Conservation (phyloP, 1,139 yeast species). For the Groenewaldozyma sp. region DNA sequence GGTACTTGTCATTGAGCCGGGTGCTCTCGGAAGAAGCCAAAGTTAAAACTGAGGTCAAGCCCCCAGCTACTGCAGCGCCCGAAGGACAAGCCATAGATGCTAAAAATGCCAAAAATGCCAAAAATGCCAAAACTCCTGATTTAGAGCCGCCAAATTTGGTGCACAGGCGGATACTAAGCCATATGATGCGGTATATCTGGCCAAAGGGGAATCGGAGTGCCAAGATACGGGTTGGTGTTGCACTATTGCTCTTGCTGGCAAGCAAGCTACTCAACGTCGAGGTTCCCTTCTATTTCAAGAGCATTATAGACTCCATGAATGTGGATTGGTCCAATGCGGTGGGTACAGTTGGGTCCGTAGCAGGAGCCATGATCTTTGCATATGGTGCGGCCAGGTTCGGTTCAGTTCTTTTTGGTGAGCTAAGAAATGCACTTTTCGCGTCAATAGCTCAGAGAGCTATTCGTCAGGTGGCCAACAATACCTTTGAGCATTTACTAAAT, state of each 20-base stretch:
- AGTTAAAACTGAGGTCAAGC: too few species aligned
- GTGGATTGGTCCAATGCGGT: conserved; percentile 75
- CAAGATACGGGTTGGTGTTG: conserved; percentile 65
- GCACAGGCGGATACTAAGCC: conserved; percentile 24
- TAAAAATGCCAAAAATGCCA: too few species aligned
- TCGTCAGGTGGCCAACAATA: conserved; percentile 78
- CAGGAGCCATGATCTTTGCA: conserved; percentile 70
- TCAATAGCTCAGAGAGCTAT: conserved; percentile 94
- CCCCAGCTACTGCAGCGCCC: too few species aligned
- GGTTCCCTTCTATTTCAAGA: conserved; percentile 90
- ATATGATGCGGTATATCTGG: conserved; percentile 71
- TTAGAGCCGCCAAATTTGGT: conserved; percentile 1
- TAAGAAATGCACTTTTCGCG: conserved; percentile 91
- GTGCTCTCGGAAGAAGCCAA: too few species aligned
- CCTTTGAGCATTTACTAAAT: conserved; percentile 72
- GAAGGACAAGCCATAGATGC: too few species aligned
- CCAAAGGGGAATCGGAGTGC: conserved; percentile 66
- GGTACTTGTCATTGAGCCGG: too few species aligned
- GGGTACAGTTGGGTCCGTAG: conserved; percentile 42
- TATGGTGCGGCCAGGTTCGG: conserved; percentile 95
- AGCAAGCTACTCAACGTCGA: conserved; percentile 86
- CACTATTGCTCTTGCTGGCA: conserved; percentile 60
- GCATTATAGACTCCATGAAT: conserved; percentile 86
- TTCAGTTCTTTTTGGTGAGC: conserved; percentile 86
- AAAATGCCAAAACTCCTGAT: too few species aligned